Conservation (phyloP, 352 stramenopile species). For the Proteromonas lacertae region DNA sequence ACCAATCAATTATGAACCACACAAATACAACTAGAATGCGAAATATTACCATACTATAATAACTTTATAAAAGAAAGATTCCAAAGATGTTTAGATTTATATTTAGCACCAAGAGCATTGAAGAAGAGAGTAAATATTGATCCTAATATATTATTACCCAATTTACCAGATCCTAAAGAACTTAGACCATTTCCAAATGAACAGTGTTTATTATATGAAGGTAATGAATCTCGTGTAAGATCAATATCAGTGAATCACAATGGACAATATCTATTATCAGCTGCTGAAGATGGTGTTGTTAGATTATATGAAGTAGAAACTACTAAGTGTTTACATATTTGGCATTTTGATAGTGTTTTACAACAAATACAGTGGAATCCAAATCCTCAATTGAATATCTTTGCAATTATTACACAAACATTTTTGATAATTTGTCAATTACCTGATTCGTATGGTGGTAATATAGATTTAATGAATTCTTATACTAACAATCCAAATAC, state of each 20-base stretch:
- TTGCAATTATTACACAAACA: constrained; percentile 46
- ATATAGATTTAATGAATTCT: neutral
- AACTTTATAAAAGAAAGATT: constrained; percentile 92
- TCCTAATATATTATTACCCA: constrained; percentile 62
- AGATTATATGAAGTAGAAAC: constrained; percentile 84
- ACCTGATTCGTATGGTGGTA: neutral
- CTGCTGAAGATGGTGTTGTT: constrained; percentile 59
- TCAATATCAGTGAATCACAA: constrained; percentile 61
- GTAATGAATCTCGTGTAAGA: constrained; percentile 49
- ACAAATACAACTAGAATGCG: constrained; percentile 80
- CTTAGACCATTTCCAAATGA: constrained; percentile 89
- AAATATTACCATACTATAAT: constrained; percentile 69
- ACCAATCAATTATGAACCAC: constrained; percentile 77
- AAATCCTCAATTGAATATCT: constrained; percentile 62
- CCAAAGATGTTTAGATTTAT: constrained; percentile 94
- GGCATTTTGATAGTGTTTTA: constrained; percentile 28
- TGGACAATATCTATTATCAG: constrained; percentile 82
- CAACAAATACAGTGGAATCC: constrained; percentile 79
- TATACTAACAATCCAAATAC: neutral
- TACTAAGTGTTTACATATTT: constrained; percentile 46
- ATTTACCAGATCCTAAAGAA: constrained; percentile 75
- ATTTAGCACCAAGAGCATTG: constrained; percentile 66
- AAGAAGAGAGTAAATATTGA: constrained; percentile 87
- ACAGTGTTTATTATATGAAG: constrained; percentile 24
- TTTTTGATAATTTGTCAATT: constrained; percentile 4